Conservation (phyloP, 495 filamentous ascomycete genomes). For the Penicillium cinerascens region DNA sequence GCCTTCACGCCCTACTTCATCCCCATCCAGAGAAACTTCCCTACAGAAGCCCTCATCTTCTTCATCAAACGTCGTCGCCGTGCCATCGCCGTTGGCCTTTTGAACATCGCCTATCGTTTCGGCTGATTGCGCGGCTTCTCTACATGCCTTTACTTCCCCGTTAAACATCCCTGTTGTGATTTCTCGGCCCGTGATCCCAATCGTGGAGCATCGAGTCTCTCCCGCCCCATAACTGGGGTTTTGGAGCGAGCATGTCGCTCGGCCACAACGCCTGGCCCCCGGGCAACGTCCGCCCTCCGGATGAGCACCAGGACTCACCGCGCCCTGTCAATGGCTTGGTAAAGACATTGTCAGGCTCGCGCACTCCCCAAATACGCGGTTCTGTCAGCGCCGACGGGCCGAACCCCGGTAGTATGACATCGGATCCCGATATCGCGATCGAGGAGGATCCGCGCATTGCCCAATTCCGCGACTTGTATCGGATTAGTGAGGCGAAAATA, state of each 20-base stretch:
- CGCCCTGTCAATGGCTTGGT: slow-evolving; percentile 48
- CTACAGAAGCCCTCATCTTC: slow-evolving; percentile 35
- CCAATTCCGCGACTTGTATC: slow-evolving; percentile 59
- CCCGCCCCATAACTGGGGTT: slow-evolving; percentile 47
- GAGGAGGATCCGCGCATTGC: slow-evolving; percentile 66
- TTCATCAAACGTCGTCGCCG: slow-evolving; percentile 36
- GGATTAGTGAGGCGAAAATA: slow-evolving; percentile 57
- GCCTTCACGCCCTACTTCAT: slow-evolving; percentile 39
- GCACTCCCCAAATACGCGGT: slow-evolving; percentile 49
- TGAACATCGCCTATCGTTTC: slow-evolving; percentile 28
- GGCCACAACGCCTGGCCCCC: slow-evolving; percentile 50
- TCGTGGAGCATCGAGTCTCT: slow-evolving; percentile 48
- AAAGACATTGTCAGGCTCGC: slow-evolving; percentile 42
- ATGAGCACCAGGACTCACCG: slow-evolving; percentile 42
- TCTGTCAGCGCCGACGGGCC: slow-evolving; percentile 47
- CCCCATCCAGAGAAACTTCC: slow-evolving; percentile 42
- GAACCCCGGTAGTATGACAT: slow-evolving; percentile 45
- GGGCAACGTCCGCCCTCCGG: slow-evolving; percentile 46
- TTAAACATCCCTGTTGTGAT: slow-evolving; percentile 23
- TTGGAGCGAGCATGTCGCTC: slow-evolving; percentile 53
- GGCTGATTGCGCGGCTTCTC: slow-evolving; percentile 14
- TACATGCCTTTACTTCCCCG: slow-evolving; percentile 38
- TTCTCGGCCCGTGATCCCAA: slow-evolving; percentile 36
- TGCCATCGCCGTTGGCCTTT: slow-evolving; percentile 36
- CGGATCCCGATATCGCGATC: slow-evolving; percentile 46